Conservation (phyloP, 2,329 filamentous ascomycete species). For the Didymella glomerata region DNA sequence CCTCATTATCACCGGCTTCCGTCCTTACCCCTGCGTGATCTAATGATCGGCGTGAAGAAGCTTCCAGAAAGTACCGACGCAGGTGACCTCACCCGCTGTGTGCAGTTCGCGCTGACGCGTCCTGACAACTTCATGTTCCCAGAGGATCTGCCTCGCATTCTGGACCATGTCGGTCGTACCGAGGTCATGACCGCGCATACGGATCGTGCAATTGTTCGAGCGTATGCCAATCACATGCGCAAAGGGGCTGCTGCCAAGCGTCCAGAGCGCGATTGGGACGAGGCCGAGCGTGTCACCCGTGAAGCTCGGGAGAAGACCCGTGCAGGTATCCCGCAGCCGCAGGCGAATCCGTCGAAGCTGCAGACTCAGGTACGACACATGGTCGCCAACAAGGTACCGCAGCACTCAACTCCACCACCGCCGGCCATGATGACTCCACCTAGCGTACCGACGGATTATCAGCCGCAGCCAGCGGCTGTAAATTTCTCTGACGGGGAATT, state of each 20-base stretch:
- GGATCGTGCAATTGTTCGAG: neutral
- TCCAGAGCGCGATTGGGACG: neutral
- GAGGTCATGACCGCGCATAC: conserved; percentile 3
- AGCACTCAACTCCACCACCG: neutral
- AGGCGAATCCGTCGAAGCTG: neutral
- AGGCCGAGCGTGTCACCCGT: neutral
- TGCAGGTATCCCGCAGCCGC: neutral
- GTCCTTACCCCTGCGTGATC: conserved; percentile 29
- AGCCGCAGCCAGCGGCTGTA: neutral
- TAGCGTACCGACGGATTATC: neutral
- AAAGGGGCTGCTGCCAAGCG: neutral
- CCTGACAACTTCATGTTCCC: conserved; percentile 28
- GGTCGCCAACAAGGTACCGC: neutral
- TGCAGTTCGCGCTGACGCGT: conserved; percentile 28
- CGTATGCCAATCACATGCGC: neutral
- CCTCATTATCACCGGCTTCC: conserved; percentile 3
- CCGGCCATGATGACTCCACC: neutral
- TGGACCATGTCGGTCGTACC: conserved; percentile 21
- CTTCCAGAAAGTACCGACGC: conserved; percentile 31
- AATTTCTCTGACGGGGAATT: conserved; percentile 1
- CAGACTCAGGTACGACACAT: neutral
- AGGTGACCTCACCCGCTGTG: conserved; percentile 38
- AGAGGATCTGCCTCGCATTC: conserved; percentile 30
- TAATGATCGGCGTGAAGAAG: conserved; percentile 31
- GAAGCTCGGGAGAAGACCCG: neutral